These are phyloP conservation scores for Penicillium angulare DNA, from an alignment of 495 filamentous ascomycete species.

Conservation along the genomic window DNA sequence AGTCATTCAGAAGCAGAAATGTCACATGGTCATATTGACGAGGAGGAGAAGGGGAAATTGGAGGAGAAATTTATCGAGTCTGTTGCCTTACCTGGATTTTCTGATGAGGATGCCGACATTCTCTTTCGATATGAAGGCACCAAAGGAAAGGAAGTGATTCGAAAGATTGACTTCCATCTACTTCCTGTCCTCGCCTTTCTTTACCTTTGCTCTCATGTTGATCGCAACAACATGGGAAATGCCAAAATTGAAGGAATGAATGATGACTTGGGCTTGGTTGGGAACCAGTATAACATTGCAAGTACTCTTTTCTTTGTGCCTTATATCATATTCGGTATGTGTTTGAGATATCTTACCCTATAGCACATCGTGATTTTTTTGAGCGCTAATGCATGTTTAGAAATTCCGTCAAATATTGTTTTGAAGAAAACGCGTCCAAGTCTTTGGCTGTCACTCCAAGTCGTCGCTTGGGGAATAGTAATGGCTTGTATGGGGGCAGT, in stretches of 20 bases:
- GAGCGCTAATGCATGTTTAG: neutral
- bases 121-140: neutral
- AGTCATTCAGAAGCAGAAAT: neutral
- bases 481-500: constrained; percentile 2
- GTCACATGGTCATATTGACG: neutral
- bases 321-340: constrained; percentile 5
- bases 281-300: constrained; percentile 48
- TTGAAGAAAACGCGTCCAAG: constrained; percentile 3
- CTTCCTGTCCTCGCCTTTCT: constrained; percentile 46
- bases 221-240: constrained; percentile 56
- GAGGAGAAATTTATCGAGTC: neutral
- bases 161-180: constrained; percentile 28
- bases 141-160: neutral
- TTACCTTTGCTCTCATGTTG: constrained; percentile 40
- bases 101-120: neutral
- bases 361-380: neutral
- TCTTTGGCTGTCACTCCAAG: neutral
- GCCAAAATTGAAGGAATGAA: constrained; percentile 56
- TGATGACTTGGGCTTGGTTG: constrained; percentile 43
- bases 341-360: neutral
- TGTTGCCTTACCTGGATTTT: neutral
- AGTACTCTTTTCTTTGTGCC: constrained; percentile 1
- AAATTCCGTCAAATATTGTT: neutral
- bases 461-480: neutral
- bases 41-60: neutral